Base-by-base conservation (phyloP, 1,284 basidiomycete species). In the Coniferiporia sulphurascens region DNA sequence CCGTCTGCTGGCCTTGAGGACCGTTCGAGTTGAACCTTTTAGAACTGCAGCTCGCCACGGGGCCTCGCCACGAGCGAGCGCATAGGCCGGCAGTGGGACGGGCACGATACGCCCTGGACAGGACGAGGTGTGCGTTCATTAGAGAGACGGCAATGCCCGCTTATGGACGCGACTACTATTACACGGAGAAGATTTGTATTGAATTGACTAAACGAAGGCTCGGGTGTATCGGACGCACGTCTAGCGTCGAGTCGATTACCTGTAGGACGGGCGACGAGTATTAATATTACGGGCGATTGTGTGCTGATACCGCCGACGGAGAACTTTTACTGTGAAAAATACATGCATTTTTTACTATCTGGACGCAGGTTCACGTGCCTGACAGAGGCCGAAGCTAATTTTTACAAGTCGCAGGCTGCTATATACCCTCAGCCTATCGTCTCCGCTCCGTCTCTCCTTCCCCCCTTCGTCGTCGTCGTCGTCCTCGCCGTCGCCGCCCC, bases 381-480 rank as follows among this genome's bases (percentile, higher is more conserved):
- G 27, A 5, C 27, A 27, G 27, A 27, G 27, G 27, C 27, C 27
- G 27, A 27, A 27, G 27, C 27, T 27, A 27, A 27, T 27, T 27
- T 27, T 27, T 27, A 27, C 27, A 27, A 5, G 27, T 3, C 27
- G 27, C 27, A 27, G 27, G 27, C 27, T 27, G 27, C 27, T 27
- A 27, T 27, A 27, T 27, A 27, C 27, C 5, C 27, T n/a, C n/a
- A n/a, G n/a, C n/a, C n/a, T 27, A 27, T 27, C 27, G 27, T 27
- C 27, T 27, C 27, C 27, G 27, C 5, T 5, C 27, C 27, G 27
- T 27, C 27, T 27, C 27, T 5, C 19, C 49, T 22, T 36, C 35
- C 34, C 55, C 48, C 48, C 55, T 5, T 32, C 35, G 15, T 46
- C 48, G 34, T 52, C 35, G 43, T 48, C 55, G 44, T 46, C 44